Base-by-base conservation (phyloP, 306 rosid genomes). In the Trifolium fragiferum region DNA sequence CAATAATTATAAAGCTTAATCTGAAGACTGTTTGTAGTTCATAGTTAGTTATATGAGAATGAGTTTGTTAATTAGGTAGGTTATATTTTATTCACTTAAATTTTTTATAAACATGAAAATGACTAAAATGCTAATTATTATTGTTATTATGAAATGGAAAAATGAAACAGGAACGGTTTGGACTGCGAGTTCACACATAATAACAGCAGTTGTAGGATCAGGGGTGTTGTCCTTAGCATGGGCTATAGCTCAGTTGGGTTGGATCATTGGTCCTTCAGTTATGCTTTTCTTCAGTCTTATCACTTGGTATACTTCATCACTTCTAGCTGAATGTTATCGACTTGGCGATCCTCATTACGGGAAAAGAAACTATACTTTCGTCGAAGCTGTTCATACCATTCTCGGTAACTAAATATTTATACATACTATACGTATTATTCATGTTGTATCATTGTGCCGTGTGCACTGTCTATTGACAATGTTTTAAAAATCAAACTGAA, bases 171-270 rank as follows among this genome's bases (percentile, higher is more conserved):
- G 92, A n/a, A 85, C 63, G 2, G 4, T 84, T 13, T 88, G 90
- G 92, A 88, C 92, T 0, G 78, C 88, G 0, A 88, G 90, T 50
- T 70, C 92, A 0, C 90, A 88, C 25, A 86, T 88, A 68, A 82
- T 88, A 73, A 88, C 92, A 0, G 87, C 92, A 0, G 92, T 88
- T 47, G 84, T 86, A n/a, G 90, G 92, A 18, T 84, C 90, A 0
- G 92, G 92, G 8, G 92, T 88, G 21, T 67, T 88, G 5, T 86
- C 92, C 0, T 46, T 88, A 16, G 86, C 90, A 3, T 88, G 92
- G 92, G 87, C 90, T 15, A 70, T 88, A 1, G 88, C 87, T 1
- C 92, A 88, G 66, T 55, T 88, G 19, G 90, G 92, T 8, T 88
- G 92, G 92, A 10, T 88, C 0, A 81, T 73, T 1, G 92, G 92